Evolutionary conservation across 805 yeast species (phyloP), one percentile per base, ranked within the genome.

Genomic region (Sugiyamaella smithiae): DNA sequence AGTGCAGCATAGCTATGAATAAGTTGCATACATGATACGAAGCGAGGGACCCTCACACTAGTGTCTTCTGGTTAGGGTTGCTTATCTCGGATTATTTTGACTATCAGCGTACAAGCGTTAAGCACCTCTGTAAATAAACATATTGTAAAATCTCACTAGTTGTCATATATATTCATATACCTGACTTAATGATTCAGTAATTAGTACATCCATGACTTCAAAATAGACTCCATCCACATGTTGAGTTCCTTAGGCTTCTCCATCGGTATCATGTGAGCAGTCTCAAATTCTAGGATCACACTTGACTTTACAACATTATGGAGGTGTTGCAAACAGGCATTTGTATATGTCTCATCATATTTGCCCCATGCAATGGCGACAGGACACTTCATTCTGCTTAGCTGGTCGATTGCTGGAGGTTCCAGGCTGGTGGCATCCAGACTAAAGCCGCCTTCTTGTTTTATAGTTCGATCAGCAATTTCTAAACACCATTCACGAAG

Each of bases 261-360:
- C 16, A 43, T 31, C 29, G 19, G 22, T 11, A 43, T 38, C 45
- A 43, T 43, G 22, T 43, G 45, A 9, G 36, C 45, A 1, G 45
- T 12, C 8, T 43, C 26, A 32, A 43, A 43, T 11, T 43, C 45
- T 8, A 17, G 11, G 6, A 19, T 19, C 12, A 22, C 5, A 19
- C 29, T 29, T 2, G 29, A 26, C 1, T 8, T 2, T 23, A 22
- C 28, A 4, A 9, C 11, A n/a, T 37, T 19, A 9, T 19, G 29
- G 8, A 37, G 24, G 14, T 19, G 14, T 17, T 23, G 20, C 41
- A 37, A 14, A 23, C 29, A 26, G 12, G 20, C 41, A 37, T 16
- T 37, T 5, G 41, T 20, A n/a, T 20, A 12, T 16, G 20, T 20
- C 26, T 37, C 41, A 22, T 37, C 41, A 22, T 12, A 23, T 4